Conservation (phyloP, 2,329 filamentous ascomycete genomes). For the Penicillium sp. region DNA sequence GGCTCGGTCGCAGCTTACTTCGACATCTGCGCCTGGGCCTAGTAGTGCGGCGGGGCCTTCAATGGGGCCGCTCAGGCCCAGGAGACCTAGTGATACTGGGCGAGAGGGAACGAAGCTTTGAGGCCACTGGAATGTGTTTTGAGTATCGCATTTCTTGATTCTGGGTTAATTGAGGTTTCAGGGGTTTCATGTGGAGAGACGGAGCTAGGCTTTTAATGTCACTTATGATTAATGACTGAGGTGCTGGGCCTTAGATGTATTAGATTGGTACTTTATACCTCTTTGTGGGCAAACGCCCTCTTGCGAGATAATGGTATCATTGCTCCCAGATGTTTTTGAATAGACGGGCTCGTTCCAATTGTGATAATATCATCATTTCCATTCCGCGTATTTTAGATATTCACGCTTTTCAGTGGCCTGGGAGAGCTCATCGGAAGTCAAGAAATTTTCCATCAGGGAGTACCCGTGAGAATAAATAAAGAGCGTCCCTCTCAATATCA, state of each 20-base stretch:
- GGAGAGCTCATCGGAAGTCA: no score
- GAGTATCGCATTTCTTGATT: slow-evolving; percentile 2
- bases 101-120: slow-evolving; percentile 43
- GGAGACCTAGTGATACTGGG: slow-evolving; percentile 40
- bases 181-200: neutral
- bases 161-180: neutral
- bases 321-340: no score
- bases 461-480: no score
- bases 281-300: neutral
- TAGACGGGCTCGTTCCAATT: no score
- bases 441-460: no score
- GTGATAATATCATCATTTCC: no score
- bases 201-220: slow-evolving; percentile 1
- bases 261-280: neutral
- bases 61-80: slow-evolving; percentile 25
- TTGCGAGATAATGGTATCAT: no score
- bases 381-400: no score
- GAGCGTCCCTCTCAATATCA: no score
- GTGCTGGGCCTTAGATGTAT: neutral
- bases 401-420: no score
- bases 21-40: slow-evolving; percentile 26
- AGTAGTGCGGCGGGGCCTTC: slow-evolving; percentile 24
- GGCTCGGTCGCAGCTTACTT: slow-evolving; percentile 18
- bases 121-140: neutral
- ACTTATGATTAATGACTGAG: slow-evolving; percentile 5